Conservation (phyloP, 768 basidiomycete genomes). For the Leccinum disarticulatum region DNA sequence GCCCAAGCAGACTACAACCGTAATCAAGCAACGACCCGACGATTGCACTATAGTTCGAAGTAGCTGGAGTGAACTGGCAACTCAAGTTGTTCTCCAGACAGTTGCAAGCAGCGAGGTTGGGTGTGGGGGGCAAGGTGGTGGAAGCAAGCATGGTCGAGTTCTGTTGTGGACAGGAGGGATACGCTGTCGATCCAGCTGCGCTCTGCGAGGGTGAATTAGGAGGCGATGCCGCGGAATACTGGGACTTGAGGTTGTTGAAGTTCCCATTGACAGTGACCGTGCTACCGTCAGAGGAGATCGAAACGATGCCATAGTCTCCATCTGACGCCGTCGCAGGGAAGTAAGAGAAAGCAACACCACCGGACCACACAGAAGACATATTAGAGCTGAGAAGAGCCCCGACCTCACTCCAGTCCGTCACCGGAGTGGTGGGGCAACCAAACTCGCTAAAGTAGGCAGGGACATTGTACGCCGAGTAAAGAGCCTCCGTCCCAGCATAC, state of each 20-base stretch:
- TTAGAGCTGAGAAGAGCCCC: constrained; percentile 66
- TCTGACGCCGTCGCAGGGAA: constrained; percentile 75
- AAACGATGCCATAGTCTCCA: constrained; percentile 86
- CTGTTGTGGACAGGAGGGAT: constrained; percentile 60
- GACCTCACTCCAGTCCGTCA: constrained; percentile 76
- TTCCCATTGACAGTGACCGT: constrained; percentile 71
- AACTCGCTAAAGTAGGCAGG: constrained; percentile 91
- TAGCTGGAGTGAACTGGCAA: constrained; percentile 70
- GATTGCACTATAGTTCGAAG: constrained; percentile 57
- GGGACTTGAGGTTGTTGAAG: constrained; percentile 60
- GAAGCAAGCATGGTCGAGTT: constrained; percentile 65
- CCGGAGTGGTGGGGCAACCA: constrained; percentile 67
- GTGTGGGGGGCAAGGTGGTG: constrained; percentile 76
- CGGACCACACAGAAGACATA: constrained; percentile 82
- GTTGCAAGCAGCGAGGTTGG: constrained; percentile 74
- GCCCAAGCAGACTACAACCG: constrained; percentile 67
- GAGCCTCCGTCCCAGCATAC: constrained; percentile 54
- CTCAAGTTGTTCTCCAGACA: constrained; percentile 69
- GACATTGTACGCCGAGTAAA: constrained; percentile 67
- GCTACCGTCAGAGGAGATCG: constrained; percentile 59
- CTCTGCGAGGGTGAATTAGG: constrained; percentile 64
- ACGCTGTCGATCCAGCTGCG: constrained; percentile 49
- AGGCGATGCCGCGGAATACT: constrained; percentile 57
- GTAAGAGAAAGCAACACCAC: constrained; percentile 87
- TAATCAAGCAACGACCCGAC: constrained; percentile 63